Percentiles rank a stretch among this genome's conserved stretches.
Conservation (phyloP, 2,329 filamentous ascomycete genomes). For the Gyromitra esculenta region DNA sequence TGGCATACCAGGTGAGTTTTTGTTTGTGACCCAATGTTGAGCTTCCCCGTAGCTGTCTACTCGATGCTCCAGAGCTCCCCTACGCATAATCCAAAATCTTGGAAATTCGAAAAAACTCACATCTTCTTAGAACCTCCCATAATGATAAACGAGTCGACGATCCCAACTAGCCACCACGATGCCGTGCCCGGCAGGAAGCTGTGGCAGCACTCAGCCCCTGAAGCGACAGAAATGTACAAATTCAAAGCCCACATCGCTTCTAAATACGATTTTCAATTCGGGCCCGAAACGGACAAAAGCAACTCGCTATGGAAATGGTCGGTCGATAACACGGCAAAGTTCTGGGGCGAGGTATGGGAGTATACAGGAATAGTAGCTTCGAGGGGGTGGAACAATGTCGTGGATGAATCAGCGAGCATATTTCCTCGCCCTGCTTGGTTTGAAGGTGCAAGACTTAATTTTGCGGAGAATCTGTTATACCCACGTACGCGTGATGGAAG, state of each 20-base stretch:
- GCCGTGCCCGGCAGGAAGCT: conserved; percentile 47
- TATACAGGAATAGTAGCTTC: conserved; percentile 80
- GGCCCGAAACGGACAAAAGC: conserved; percentile 72
- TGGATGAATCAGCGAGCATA: conserved; percentile 74
- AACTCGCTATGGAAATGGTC: conserved; percentile 86
- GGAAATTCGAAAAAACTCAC: background rate
- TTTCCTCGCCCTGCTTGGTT: conserved; percentile 92
- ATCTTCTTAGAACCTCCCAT: background rate
- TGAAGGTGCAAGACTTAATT: conserved; percentile 80
- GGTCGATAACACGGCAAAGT: conserved; percentile 75
- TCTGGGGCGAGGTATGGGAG: conserved; percentile 88
- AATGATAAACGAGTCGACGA: conserved; percentile 24
- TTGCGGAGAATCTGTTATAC: conserved; percentile 92
- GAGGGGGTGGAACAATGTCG: conserved; percentile 70
- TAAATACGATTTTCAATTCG: conserved; percentile 70
- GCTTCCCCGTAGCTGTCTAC: conserved; percentile 6
- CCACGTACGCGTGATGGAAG: conserved; percentile 67
- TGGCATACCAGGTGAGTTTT: background rate
- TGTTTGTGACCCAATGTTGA: conserved; percentile 5
- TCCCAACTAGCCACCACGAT: background rate
- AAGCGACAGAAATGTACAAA: conserved; percentile 54
- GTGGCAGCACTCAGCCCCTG: conserved; percentile 56
- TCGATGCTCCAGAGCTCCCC: background rate
- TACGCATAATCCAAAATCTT: background rate
- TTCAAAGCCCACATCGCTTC: conserved; percentile 56